Evolutionary conservation across 116 monocot species (phyloP), one percentile per base, ranked within the genome.

Genomic region (Iris pallida): DNA sequence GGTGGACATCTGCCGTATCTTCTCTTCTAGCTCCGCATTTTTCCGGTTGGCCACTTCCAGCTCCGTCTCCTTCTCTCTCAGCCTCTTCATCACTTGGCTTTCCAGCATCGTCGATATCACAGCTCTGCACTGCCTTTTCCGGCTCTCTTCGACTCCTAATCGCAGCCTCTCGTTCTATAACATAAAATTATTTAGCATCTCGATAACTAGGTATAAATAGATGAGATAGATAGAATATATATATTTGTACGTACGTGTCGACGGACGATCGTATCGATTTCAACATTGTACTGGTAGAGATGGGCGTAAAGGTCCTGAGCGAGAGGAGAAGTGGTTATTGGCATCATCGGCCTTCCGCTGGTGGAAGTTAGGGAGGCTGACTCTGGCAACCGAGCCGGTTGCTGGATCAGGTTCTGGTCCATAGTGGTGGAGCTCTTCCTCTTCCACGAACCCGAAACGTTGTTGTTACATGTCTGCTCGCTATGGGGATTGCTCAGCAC

Each of bases 161-260:
- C 61, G 53, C 19, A 78, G 53, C 55, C 66, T 69, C 47, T 82
- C 82, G 65, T 11, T 74, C 82, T 82, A 63, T 42, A n/a, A n/a
- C n/a, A n/a, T n/a, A n/a, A n/a, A n/a, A n/a, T n/a, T n/a, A n/a
- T n/a, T n/a, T n/a, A n/a, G n/a, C n/a, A n/a, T n/a, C n/a, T n/a
- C n/a, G n/a, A n/a, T n/a, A n/a, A n/a, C n/a, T n/a, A n/a, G n/a
- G n/a, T n/a, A n/a, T n/a, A n/a, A n/a, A n/a, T n/a, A n/a, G n/a
- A n/a, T n/a, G n/a, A n/a, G n/a, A n/a, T n/a, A n/a, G n/a, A n/a
- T n/a, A n/a, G n/a, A n/a, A n/a, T n/a, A n/a, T n/a, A n/a, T n/a
- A n/a, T n/a, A n/a, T n/a, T n/a, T n/a, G n/a, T n/a, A 30, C 30
- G 16, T 61, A 71, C 65, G 64, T 74, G 60, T n/a, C 61, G 61